Evolutionary conservation across 805 yeast genomes (phyloP).

Genomic region (Crinitomyces ghanaensis): DNA sequence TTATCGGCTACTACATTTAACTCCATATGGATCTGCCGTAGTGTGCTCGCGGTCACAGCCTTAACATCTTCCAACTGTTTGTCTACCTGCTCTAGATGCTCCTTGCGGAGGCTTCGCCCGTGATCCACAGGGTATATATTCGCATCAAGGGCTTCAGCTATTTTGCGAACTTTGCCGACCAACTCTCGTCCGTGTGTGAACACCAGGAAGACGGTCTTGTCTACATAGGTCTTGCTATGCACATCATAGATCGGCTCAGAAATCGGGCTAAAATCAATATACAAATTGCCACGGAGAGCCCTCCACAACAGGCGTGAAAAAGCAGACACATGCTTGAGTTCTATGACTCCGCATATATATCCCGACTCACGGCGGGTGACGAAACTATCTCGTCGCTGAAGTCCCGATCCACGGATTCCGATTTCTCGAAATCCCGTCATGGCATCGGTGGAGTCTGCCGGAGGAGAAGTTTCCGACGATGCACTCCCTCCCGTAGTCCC

Average conservation of each 20-base stretch:
- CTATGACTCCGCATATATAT: constrained; percentile 73
- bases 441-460: too few species aligned
- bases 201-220: constrained; percentile 74
- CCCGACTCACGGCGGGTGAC: constrained; percentile 25
- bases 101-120: constrained; percentile 29
- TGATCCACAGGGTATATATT: constrained; percentile 53
- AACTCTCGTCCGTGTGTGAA: constrained; percentile 84
- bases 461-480: too few species aligned
- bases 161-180: constrained; percentile 59
- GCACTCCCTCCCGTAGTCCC: too few species aligned
- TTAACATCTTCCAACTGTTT: constrained; percentile 42
- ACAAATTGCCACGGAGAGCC: constrained; percentile 83
- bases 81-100: constrained; percentile 32
- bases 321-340: constrained; percentile 53
- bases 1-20: constrained; percentile 66
- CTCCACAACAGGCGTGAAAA: constrained; percentile 86
- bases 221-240: constrained; percentile 42
- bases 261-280: constrained; percentile 62
- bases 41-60: constrained; percentile 52
- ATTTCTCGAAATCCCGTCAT: constrained; percentile 30
- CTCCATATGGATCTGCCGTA: constrained; percentile 63
- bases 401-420: background rate
- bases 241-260: constrained; percentile 56
- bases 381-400: constrained; percentile 1
- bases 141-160: constrained; percentile 86